phyloP scores from a whole-genome alignment of 1,139 yeast genomes.

The Candida sanyaensis region DNA sequence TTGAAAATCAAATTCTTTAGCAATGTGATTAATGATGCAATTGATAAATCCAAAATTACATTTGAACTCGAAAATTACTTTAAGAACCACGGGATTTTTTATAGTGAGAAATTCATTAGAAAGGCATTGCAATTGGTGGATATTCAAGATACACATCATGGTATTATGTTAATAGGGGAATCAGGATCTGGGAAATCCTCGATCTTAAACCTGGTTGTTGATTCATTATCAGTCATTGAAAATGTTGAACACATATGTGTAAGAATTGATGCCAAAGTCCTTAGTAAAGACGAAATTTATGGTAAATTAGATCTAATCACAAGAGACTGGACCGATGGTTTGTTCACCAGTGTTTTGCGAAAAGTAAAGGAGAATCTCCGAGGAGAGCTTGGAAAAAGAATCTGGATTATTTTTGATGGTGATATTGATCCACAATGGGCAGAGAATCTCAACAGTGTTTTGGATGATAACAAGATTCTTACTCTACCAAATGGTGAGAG shows the following conservation, averaged over 20 bases:
- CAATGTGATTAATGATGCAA: slow-evolving; percentile 13
- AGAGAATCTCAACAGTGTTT: slow-evolving; percentile 84
- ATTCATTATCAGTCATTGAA: slow-evolving; percentile 40
- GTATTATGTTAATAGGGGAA: slow-evolving; percentile 78
- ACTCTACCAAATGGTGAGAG: slow-evolving; percentile 93
- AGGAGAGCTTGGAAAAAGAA: slow-evolving; percentile 56
- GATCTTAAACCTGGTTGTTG: slow-evolving; percentile 50
- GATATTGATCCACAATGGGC: slow-evolving; percentile 96
- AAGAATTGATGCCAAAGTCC: slow-evolving; percentile 73
- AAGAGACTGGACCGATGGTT: slow-evolving; percentile 92
- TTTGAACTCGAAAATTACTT: slow-evolving; percentile 17
- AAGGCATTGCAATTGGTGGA: slow-evolving; percentile 67
- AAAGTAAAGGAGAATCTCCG: slow-evolving; percentile 56
- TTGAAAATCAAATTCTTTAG: slow-evolving; percentile 31
- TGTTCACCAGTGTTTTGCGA: slow-evolving; percentile 71
- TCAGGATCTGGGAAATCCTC: slow-evolving; percentile 78
- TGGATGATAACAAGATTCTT: slow-evolving; percentile 81
- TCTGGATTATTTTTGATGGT: slow-evolving; percentile 90
- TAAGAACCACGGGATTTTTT: slow-evolving; percentile 20
- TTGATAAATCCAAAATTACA: slow-evolving; percentile 20
- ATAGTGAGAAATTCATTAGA: slow-evolving; percentile 45
- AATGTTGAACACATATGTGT: slow-evolving; percentile 40
- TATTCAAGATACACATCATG: slow-evolving; percentile 69
- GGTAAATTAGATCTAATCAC: slow-evolving; percentile 77
- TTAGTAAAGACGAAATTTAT: slow-evolving; percentile 65